Base-by-base conservation (phyloP, 2,329 filamentous ascomycete species). In the Curvularia lunata region DNA sequence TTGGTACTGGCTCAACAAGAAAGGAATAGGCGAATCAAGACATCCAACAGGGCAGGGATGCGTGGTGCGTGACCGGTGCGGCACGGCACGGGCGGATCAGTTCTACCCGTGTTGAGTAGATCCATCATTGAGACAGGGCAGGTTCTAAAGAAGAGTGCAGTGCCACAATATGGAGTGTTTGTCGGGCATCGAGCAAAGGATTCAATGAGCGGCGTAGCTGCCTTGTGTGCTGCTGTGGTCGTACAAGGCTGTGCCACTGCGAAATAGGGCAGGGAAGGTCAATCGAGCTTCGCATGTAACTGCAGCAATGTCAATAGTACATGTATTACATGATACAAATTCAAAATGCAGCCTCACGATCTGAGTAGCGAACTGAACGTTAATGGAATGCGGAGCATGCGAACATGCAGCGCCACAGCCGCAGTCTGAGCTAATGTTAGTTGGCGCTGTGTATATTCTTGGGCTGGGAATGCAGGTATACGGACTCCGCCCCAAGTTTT, bases 401-500 rank as follows among this genome's bases (percentile, higher is more conserved):
- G 48, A 58, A 60, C 42, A 61, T 48, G 38, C 57, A 58, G 52
- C 52, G 54, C 58, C 52, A 53, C 42, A 48, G 54, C 41, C 52
- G 37, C 25, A 42, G 23, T 48, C n/a, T 48, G 58, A 49, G 58
- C 71, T 75, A 75, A 70, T 70, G 64, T 73, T 73, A 71, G 71
- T 60, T 67, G 58, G 67, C 59, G 57, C 65, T 54, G 52, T 61
- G 61, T 48, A 52, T 67, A 65, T 71, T 69, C 58, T 68, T 66
- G 70, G 70, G 66, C 52, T 64, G 54, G 25, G 59, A 52, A 64
- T 62, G 61, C 54, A 53, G 12, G 28, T 32, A 23, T 41, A 28
- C 51, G 55, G 62, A 67, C 71, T 74, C 64, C 72, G 73, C 73
- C 73, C 69, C 72, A 69, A 64, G 58, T 54, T 59, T 55, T 68